Evolutionary conservation across 163 green algal species (phyloP), one percentile per base, ranked within the genome.

Genomic region (Scenedesmus sp.): DNA sequence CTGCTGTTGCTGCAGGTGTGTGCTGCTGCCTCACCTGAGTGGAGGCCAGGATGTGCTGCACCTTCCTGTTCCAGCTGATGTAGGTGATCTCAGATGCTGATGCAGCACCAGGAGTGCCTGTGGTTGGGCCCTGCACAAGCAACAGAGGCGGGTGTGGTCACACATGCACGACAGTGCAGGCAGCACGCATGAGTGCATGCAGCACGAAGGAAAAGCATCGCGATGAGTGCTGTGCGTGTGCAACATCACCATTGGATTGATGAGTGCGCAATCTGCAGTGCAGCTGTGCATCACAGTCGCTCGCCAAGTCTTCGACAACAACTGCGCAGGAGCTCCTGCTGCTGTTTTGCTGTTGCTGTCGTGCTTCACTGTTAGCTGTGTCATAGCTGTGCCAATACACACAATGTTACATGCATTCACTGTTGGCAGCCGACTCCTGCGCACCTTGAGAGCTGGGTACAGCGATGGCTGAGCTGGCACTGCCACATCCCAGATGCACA

Each of bases 41-140:
- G 46, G 97, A 98, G 15, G 97, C 98, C 86, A 99, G 93, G 86
- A 99, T 99, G 92, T 99, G 97, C 90, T 98, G 96, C 61, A 99
- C 97, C 92, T 98, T 99, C 76, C 87, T 89, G 94, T 99, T 99
- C 98, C 98, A 99, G 0, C 95, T 92, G 20, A 99, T 94, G 90
- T 95, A 95, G 0, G 96, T 97, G 51, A 99, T 97, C 88, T 99
- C 97, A 1, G 93, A 46, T n/a, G 81, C 93, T 3, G 87, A 89
- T 20, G 56, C 88, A 26, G 84, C 92, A 61, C 56, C 83, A n/a
- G 85, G 83, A 10, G 68, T 87, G 1, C 88, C 89, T 70, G 81
- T n/a, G 24, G 92, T 79, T 16, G 83, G 61, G n/a, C 93, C 61
- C 89, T 92, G 86, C 82, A 59, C n/a, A 30, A 10, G 10, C 2